Evolutionary conservation across 106 monocot species (phyloP), one percentile per base, ranked within the genome.

Genomic region (Ottelia alismoides): DNA sequence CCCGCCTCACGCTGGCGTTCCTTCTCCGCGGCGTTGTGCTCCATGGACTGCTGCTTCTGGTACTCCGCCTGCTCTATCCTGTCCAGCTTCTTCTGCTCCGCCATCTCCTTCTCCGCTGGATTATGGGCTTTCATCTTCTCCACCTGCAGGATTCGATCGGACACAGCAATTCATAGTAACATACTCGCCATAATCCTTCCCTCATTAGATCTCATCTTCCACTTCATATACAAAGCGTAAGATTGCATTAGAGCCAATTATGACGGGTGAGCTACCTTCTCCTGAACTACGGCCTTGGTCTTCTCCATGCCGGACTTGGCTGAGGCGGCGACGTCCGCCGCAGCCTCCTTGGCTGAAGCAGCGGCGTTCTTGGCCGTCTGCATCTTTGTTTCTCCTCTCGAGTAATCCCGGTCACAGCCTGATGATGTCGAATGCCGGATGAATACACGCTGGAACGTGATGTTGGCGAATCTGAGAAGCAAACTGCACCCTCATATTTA

Each of bases 61-160:
- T 24, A 25, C 58, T 80, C 80, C 16, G 67, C 80, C 52, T 30
- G 65, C 11, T 30, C 28, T n/a, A 26, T 65, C 62, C 44, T 32
- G 50, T 66, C 63, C 30, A 63, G 52, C 56, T 69, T 82, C 63
- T 31, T 30, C 18, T 65, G 52, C 45, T 72, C 78, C 21, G 81
- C 77, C 58, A 52, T 51, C 62, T 72, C 71, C 74, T 78, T 82
- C 69, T 81, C 74, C 21, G 27, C 58, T 26, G 78, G 69, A 21
- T 58, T 28, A n/a, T 63, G 65, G 0, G 81, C 74, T 18, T 49
- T 63, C 51, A 67, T 51, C 57, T 77, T 86, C 62, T 86, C 77
- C 52, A 46, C 76, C 85, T 76, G 65, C 27, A 20, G 25, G 18
- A 2, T 27, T n/a, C n/a, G n/a, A n/a, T n/a, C n/a, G n/a, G n/a